Evolutionary conservation across 1,139 yeast genomes (phyloP).

Genomic region (Hanseniaspora gamundiae): DNA sequence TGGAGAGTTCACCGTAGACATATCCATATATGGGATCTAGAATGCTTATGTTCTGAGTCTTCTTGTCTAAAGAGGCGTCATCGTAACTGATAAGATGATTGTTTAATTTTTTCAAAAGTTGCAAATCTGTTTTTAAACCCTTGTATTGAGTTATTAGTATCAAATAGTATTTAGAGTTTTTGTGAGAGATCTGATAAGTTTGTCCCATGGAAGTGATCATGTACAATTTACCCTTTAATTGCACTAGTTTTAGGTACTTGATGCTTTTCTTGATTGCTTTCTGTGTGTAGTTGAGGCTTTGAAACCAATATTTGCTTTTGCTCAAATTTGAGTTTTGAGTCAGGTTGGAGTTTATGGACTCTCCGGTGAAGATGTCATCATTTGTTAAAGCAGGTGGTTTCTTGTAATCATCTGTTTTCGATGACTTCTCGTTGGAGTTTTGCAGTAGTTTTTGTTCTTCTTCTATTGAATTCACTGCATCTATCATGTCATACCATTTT

Average conservation of each 20-base stretch:
- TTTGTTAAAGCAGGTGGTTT: too few species aligned
- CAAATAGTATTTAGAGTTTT: not conserved
- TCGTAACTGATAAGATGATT: not conserved
- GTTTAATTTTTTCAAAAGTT: not conserved
- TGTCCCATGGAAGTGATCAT: not conserved
- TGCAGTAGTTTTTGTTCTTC: not conserved
- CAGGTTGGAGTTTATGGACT: too few species aligned
- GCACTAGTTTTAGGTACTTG: not conserved
- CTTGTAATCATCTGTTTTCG: too few species aligned
- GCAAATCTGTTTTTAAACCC: not conserved
- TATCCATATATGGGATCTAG: not conserved
- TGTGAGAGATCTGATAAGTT: not conserved
- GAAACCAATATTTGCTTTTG: not conserved
- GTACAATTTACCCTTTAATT: not conserved
- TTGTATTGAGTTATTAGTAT: not conserved
- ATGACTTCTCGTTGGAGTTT: not conserved
- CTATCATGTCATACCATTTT: constrained; percentile 1
- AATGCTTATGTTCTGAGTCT: not conserved
- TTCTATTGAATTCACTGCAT: not conserved
- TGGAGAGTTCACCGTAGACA: not conserved
- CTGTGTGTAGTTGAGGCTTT: not conserved
- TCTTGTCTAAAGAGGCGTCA: not conserved
- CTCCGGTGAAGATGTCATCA: too few species aligned
- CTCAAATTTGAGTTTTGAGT: too few species aligned
- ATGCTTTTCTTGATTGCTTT: too few species aligned